Conservation (phyloP, 164 flowering plant species). For the Aristolochia contorta region DNA sequence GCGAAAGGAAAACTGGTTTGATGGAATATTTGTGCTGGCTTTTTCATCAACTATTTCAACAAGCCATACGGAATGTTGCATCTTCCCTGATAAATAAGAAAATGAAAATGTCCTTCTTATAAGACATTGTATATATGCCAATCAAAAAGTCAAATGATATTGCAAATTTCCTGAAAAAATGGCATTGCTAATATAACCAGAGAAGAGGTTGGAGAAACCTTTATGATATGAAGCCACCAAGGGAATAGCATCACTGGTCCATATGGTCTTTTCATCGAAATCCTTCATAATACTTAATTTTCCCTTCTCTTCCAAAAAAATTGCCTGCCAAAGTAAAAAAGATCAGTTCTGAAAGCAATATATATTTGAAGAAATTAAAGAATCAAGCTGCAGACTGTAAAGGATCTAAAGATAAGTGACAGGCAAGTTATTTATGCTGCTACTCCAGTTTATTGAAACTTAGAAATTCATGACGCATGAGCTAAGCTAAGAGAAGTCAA, state of each 20-base stretch:
- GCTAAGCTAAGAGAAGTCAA: too few species aligned
- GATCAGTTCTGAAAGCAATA: too few species aligned
- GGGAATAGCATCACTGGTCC: slow-evolving; percentile 83
- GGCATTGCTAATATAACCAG: too few species aligned
- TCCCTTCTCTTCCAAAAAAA: slow-evolving; percentile 72
- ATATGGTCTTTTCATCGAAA: slow-evolving; percentile 83
- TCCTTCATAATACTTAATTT: slow-evolving; percentile 59
- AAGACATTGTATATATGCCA: neutral
- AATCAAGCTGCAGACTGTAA: too few species aligned
- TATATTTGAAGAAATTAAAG: too few species aligned
- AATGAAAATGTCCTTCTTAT: neutral
- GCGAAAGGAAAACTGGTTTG: slow-evolving; percentile 51
- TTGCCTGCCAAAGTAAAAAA: slow-evolving; percentile 30
- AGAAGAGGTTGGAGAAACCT: slow-evolving; percentile 31
- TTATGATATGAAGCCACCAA: slow-evolving; percentile 78
- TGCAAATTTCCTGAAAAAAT: too few species aligned
- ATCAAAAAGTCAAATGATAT: too few species aligned
- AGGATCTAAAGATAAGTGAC: too few species aligned
- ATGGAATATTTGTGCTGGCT: slow-evolving; percentile 21
- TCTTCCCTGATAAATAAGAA: slow-evolving; percentile 44
- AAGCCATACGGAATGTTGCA: slow-evolving; percentile 90
- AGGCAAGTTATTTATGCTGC: neutral
- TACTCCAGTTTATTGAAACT: neutral
- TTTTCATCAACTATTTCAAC: slow-evolving; percentile 38
- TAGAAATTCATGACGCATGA: neutral